Conservation (phyloP, 73 alveolate species). For the Loxodes magnus region DNA sequence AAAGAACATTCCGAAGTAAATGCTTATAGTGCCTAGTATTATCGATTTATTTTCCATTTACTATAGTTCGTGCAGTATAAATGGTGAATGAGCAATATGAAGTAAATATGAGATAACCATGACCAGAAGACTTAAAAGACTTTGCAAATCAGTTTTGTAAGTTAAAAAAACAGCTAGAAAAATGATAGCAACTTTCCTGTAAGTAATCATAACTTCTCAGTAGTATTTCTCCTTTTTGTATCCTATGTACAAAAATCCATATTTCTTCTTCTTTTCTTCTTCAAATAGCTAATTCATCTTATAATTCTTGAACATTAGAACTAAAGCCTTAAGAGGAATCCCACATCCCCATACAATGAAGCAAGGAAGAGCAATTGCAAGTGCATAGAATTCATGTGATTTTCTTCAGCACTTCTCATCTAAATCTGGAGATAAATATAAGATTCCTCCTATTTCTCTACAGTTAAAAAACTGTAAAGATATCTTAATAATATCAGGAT, state of each 20-base stretch:
- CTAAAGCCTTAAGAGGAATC: constrained; percentile 28
- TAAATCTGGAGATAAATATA: constrained; percentile 1
- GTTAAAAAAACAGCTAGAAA: not conserved
- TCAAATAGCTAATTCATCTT: constrained; percentile 25
- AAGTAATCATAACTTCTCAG: not conserved
- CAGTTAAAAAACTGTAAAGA: constrained; percentile 1
- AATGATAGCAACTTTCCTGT: not conserved
- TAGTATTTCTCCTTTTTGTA: not conserved
- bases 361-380: constrained; percentile 12
- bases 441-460: constrained; percentile 1
- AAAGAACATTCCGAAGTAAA: too few relatives aligned
- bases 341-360: constrained; percentile 34
- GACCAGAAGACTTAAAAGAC: too few relatives aligned
- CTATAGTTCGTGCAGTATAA: too few relatives aligned
- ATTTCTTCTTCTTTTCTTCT: not conserved
- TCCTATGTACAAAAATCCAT: not conserved
- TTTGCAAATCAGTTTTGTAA: too few relatives aligned
- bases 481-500: constrained; percentile 15
- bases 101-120: too few relatives aligned
- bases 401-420: constrained; percentile 11
- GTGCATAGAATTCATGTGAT: not conserved
- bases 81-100: too few relatives aligned
- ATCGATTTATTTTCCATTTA: too few relatives aligned
- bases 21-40: too few relatives aligned
- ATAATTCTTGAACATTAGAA: constrained; percentile 20